Evolutionary conservation across 768 basidiomycete genomes (phyloP).

Genomic region (Agrocybe praecox): DNA sequence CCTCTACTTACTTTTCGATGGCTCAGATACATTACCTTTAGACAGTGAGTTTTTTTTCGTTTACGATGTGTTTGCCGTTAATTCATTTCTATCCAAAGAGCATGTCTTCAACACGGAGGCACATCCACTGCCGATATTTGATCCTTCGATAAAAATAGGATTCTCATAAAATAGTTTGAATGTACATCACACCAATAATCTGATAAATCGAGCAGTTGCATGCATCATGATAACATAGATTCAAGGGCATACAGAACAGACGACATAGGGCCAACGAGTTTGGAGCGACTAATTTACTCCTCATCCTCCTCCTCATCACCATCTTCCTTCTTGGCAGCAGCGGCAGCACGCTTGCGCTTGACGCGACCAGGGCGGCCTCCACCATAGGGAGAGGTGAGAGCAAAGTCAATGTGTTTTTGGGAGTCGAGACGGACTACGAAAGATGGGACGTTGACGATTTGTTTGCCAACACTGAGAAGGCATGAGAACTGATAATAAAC

Average conservation of each 20-base stretch:
- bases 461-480: slow-evolving; percentile 86
- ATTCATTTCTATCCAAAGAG: too few species aligned
- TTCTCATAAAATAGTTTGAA: slow-evolving; percentile 22
- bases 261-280: slow-evolving; percentile 7
- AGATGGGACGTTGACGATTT: slow-evolving; percentile 98
- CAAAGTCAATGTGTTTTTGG: slow-evolving; percentile 99
- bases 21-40: slow-evolving; percentile 70
- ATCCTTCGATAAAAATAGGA: slow-evolving; percentile 32
- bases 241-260: slow-evolving; percentile 26
- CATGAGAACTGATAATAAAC: background rate
- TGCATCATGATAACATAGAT: slow-evolving; percentile 23
- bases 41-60: slow-evolving; percentile 50
- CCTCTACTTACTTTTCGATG: slow-evolving; percentile 84
- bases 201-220: background rate
- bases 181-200: background rate
- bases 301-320: slow-evolving; percentile 92
- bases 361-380: slow-evolving; percentile 94
- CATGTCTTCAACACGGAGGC: slow-evolving; percentile 92
- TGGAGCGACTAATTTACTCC: slow-evolving; percentile 44
- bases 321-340: slow-evolving; percentile 89
- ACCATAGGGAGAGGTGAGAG: slow-evolving; percentile 94
- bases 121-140: slow-evolving; percentile 65
- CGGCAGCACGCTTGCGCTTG: slow-evolving; percentile 97
- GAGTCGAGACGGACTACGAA: slow-evolving; percentile 99
- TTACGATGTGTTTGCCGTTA: background rate